Percentiles rank a stretch among this genome's conserved stretches.
These are phyloP conservation scores for Trametes cubensis DNA, from an alignment of 768 basidiomycete genomes.

Conservation along the genomic window DNA sequence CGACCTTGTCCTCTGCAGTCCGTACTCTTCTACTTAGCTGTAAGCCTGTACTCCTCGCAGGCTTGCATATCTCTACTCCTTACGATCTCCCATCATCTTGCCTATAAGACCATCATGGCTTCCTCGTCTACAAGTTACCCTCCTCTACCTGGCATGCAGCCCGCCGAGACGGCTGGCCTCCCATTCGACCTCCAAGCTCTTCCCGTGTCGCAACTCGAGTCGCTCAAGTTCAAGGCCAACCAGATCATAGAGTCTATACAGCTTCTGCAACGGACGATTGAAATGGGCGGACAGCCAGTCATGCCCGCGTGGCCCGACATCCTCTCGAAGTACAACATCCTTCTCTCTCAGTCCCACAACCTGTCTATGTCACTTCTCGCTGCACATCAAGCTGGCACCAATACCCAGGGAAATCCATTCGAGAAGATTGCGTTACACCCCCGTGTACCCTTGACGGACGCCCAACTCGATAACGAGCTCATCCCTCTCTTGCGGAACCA, in stretches of 20 bases:
- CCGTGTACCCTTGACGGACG: constrained; percentile 54
- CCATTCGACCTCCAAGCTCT: constrained; percentile 41
- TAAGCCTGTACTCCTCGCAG: no score
- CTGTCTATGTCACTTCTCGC: constrained; percentile 66
- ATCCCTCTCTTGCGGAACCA: constrained; percentile 76
- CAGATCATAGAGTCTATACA: constrained; percentile 81
- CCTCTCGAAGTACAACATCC: constrained; percentile 81
- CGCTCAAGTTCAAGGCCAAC: constrained; percentile 71
- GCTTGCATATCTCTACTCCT: no score
- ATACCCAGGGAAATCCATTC: constrained; percentile 47
- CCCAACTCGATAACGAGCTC: constrained; percentile 72
- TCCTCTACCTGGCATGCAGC: constrained; percentile 4
- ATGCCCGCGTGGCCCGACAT: constrained; percentile 89
- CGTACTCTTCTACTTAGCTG: no score
- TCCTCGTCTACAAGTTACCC: constrained; percentile 9
- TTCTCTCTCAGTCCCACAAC: constrained; percentile 81
- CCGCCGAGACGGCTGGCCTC: constrained; percentile 10
- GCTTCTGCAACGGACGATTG: constrained; percentile 63
- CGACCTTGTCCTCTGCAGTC: not conserved
- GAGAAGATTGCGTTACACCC: constrained; percentile 68
- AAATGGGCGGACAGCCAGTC: constrained; percentile 53
- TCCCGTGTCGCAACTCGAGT: constrained; percentile 73
- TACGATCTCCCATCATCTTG: no score
- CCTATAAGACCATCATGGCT: no score
- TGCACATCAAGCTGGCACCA: constrained; percentile 24